Percentiles rank a stretch among this genome's conserved stretches.
Conservation (phyloP, 306 rosid genomes). For the Ceratonia siliqua region DNA sequence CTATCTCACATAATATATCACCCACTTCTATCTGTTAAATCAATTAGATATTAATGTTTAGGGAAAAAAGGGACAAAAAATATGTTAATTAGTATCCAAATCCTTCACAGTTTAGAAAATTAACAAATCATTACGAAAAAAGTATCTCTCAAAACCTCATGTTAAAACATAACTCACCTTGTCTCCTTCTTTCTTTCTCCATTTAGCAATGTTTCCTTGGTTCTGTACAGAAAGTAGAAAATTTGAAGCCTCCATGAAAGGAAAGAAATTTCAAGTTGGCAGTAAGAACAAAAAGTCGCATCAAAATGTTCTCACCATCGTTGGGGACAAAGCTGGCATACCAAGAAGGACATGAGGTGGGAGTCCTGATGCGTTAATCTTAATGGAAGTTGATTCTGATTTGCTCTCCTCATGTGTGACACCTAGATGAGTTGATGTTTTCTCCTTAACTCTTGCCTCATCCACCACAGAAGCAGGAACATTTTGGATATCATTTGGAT, state of each 20-base stretch:
- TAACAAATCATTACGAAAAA: slow-evolving; percentile 7
- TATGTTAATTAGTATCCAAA: slow-evolving; percentile 19
- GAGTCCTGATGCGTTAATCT: slow-evolving; percentile 62
- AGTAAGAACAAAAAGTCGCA: slow-evolving; percentile 21
- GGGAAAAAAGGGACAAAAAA: not conserved
- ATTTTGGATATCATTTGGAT: slow-evolving; percentile 72
- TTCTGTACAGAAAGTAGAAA: slow-evolving; percentile 51
- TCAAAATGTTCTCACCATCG: slow-evolving; percentile 68
- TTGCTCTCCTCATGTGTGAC: slow-evolving; percentile 47
- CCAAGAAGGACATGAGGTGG: slow-evolving; percentile 80
- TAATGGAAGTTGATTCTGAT: slow-evolving; percentile 55
- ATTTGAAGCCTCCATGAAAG: slow-evolving; percentile 27
- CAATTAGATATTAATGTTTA: slow-evolving; percentile 26
- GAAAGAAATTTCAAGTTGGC: slow-evolving; percentile 23
- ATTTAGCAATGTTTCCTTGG: slow-evolving; percentile 85
- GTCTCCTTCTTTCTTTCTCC: slow-evolving; percentile 97
- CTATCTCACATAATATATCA: slow-evolving; percentile 95
- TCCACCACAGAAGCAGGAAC: slow-evolving; percentile 56
- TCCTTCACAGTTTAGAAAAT: slow-evolving; percentile 26
- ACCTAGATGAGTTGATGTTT: slow-evolving; percentile 41
- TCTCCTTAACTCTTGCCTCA: slow-evolving; percentile 53
- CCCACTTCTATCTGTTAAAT: slow-evolving; percentile 88
- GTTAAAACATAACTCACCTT: slow-evolving; percentile 70
- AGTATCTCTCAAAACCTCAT: slow-evolving; percentile 5
- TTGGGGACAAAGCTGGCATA: slow-evolving; percentile 98